A percentile compares a stretch with the other conserved stretches of the same genome.
These are phyloP conservation scores for Ophiostoma ulmi DNA, from an alignment of 2,329 filamentous ascomycete species.

Conservation along the genomic window DNA sequence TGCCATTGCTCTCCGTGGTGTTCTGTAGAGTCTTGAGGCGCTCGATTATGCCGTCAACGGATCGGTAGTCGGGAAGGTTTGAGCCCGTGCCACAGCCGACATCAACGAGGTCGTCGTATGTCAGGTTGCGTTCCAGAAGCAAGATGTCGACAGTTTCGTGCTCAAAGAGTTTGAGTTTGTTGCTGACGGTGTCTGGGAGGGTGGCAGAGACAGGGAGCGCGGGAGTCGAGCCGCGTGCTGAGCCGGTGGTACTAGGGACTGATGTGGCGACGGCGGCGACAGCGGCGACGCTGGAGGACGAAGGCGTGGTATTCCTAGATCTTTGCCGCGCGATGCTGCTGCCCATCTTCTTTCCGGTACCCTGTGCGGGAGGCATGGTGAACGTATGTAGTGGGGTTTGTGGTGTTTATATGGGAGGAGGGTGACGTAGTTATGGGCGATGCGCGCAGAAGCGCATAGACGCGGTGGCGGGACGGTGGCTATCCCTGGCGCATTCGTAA, in stretches of 20 bases:
- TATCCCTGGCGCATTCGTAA: neutral
- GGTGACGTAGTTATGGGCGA: slow-evolving; percentile 4
- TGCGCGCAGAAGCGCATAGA: slow-evolving; percentile 11
- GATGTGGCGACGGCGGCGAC: slow-evolving; percentile 15
- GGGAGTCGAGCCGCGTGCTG: slow-evolving; percentile 7
- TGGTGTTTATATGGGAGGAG: neutral
- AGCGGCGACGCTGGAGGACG: slow-evolving; percentile 33
- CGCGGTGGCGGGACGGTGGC: neutral
- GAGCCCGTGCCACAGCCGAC: slow-evolving; percentile 47
- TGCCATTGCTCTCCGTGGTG: slow-evolving; percentile 61
- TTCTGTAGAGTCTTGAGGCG: slow-evolving; percentile 60
- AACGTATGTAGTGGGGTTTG: neutral
- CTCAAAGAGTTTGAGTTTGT: slow-evolving; percentile 53
- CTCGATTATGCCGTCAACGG: slow-evolving; percentile 58
- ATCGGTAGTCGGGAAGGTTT: slow-evolving; percentile 58
- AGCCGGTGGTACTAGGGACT: slow-evolving; percentile 34
- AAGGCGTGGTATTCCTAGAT: slow-evolving; percentile 73
- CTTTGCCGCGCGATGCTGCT: slow-evolving; percentile 58
- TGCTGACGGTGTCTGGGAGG: slow-evolving; percentile 51
- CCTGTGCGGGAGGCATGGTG: slow-evolving; percentile 4
- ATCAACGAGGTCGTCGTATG: slow-evolving; percentile 66
- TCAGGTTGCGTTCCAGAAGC: slow-evolving; percentile 35
- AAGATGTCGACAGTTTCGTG: slow-evolving; percentile 48
- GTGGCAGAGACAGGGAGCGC: slow-evolving; percentile 43
- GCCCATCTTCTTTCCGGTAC: slow-evolving; percentile 57